phyloP scores from a whole-genome alignment of 2,329 filamentous ascomycete species.

The Fusarium sp. region DNA sequence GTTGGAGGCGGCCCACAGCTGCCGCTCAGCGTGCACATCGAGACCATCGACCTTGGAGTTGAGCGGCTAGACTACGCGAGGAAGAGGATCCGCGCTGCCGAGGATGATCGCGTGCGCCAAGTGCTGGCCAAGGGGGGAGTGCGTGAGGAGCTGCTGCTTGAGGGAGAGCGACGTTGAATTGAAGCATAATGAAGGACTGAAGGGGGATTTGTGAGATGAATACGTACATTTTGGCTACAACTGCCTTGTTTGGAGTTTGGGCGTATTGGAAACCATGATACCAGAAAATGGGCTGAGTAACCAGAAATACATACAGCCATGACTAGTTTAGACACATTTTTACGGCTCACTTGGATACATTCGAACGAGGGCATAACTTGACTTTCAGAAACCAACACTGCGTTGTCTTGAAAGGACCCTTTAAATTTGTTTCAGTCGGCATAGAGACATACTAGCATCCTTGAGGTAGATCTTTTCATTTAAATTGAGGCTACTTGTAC shows the following conservation, averaged over 20 bases:
- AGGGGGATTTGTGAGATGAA: not conserved
- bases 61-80: conserved; percentile 79
- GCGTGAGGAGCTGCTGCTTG: conserved; percentile 60
- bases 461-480: no score
- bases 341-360: not conserved
- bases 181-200: not conserved
- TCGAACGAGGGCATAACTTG: no score
- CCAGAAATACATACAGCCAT: not conserved
- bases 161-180: conserved; percentile 46
- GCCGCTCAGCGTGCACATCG: conserved; percentile 81
- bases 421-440: no score
- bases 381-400: no score
- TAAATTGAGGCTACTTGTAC: no score
- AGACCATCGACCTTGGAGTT: conserved; percentile 80
- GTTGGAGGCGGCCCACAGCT: conserved; percentile 55
- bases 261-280: conserved; percentile 16
- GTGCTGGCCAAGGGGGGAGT: conserved; percentile 64
- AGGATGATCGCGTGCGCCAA: conserved; percentile 71
- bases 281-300: conserved; percentile 14
- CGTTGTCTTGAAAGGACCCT: no score
- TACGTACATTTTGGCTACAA: conserved; percentile 7
- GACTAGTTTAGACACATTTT: no score
- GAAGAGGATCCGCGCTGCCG: conserved; percentile 70
- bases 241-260: conserved; percentile 24
- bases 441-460: no score